Evolutionary conservation across 2,329 filamentous ascomycete species (phyloP).

Genomic region (Penicillium freii): DNA sequence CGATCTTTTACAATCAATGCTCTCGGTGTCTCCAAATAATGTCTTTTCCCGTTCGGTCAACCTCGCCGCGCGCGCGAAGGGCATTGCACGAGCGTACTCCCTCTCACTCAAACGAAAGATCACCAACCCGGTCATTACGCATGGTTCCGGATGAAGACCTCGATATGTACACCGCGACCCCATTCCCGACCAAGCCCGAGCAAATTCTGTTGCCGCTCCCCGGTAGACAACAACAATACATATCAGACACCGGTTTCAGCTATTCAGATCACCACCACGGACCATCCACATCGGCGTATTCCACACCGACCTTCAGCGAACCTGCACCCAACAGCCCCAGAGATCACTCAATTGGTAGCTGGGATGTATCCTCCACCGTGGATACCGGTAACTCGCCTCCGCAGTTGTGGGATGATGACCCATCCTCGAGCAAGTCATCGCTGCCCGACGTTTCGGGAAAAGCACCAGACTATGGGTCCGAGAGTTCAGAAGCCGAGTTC

Average conservation of each 20-base stretch:
- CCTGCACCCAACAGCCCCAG: constrained; percentile 27
- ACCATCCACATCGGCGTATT: constrained; percentile 30
- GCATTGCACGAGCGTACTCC: constrained; percentile 48
- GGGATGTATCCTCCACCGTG: constrained; percentile 40
- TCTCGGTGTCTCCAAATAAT: constrained; percentile 30
- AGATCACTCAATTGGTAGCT: constrained; percentile 30
- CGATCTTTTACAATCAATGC: constrained; percentile 22
- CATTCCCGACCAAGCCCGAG: constrained; percentile 49
- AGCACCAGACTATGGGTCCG: constrained; percentile 19
- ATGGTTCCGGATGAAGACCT: constrained; percentile 35
- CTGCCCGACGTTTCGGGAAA: constrained; percentile 29
- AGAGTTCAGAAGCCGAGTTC: constrained; percentile 26
- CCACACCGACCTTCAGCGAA: constrained; percentile 29
- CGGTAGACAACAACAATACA: constrained; percentile 35
- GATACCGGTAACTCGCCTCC: constrained; percentile 39
- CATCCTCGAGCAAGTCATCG: constrained; percentile 39
- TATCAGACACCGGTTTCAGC: constrained; percentile 32
- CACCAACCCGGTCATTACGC: constrained; percentile 39
- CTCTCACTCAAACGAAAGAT: constrained; percentile 47
- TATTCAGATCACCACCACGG: constrained; percentile 31
- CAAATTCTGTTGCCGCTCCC: constrained; percentile 46
- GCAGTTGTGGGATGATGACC: constrained; percentile 40
- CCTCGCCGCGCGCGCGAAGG: constrained; percentile 39
- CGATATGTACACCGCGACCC: constrained; percentile 43
- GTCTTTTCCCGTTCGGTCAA: constrained; percentile 31